Percentiles rank a stretch among this genome's conserved stretches.
Evolutionary conservation across 257 asterid species (phyloP).

Genomic region (Vinca minor): DNA sequence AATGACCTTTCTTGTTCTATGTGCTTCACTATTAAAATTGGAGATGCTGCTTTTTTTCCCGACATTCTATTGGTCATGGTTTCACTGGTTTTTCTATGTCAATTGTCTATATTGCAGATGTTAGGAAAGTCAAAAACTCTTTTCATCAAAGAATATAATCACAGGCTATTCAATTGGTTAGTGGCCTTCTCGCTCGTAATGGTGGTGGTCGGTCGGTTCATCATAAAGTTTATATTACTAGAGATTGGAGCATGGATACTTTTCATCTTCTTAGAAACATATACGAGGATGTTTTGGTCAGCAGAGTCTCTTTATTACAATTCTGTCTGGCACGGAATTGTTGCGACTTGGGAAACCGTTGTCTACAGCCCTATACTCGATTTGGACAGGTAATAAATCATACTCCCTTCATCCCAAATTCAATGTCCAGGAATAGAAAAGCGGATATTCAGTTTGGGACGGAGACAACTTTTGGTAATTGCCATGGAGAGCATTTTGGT

Average conservation of each 20-base stretch:
- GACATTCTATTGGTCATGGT: background rate
- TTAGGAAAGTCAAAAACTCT: conserved; percentile 79
- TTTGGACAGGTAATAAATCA: conserved; percentile 65
- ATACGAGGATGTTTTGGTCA: conserved; percentile 93
- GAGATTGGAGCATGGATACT: conserved; percentile 95
- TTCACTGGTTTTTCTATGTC: background rate
- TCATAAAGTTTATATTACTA: conserved; percentile 65
- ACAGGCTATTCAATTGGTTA: conserved; percentile 90
- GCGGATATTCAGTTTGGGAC: background rate
- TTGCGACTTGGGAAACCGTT: conserved; percentile 76
- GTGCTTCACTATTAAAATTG: background rate
- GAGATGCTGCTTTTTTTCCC: background rate
- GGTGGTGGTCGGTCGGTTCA: conserved; percentile 94
- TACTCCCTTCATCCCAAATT: background rate
- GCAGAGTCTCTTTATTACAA: conserved; percentile 95
- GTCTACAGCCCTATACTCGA: conserved; percentile 94
- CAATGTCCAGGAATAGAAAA: background rate
- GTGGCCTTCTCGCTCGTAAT: conserved; percentile 87
- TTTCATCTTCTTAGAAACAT: conserved; percentile 91
- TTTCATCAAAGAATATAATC: conserved; percentile 90
- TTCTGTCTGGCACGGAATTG: conserved; percentile 82
- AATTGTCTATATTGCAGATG: conserved; percentile 53
- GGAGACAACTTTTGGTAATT: too few species aligned
- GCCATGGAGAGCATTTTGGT: too few species aligned
- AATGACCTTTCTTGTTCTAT: background rate